A percentile compares a stretch with the other conserved stretches of the same genome.
Conservation (phyloP, 495 filamentous ascomycete species). For the Endocarpon pusillum region DNA sequence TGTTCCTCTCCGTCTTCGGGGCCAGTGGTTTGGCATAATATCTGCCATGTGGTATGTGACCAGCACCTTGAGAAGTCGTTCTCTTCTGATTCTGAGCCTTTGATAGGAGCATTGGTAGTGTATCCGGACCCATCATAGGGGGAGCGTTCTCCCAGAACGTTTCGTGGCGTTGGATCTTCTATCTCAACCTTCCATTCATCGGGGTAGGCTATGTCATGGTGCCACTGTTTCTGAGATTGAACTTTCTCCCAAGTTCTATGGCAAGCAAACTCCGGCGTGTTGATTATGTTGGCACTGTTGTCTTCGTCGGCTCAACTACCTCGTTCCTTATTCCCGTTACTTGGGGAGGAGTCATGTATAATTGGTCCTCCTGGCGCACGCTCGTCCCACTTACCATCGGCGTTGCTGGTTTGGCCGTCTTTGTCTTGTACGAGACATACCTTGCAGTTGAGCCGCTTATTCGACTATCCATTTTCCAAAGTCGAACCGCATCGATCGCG, state of each 20-base stretch:
- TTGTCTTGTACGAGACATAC: constrained; percentile 30
- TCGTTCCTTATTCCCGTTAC: constrained; percentile 20
- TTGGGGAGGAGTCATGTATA: constrained; percentile 19
- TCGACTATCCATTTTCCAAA: constrained; percentile 30
- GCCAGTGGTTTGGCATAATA: constrained; percentile 23
- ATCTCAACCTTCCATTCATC: constrained; percentile 26
- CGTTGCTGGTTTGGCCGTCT: constrained; percentile 18
- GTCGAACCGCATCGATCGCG: constrained; percentile 16
- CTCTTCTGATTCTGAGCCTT: too few relatives aligned
- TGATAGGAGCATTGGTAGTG: constrained; percentile 21
- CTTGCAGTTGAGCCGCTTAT: constrained; percentile 31
- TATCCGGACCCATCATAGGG: constrained; percentile 22
- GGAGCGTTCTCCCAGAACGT: constrained; percentile 21
- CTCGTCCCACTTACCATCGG: constrained; percentile 38
- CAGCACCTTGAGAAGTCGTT: too few relatives aligned
- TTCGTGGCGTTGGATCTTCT: constrained; percentile 26
- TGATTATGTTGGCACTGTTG: constrained; percentile 21
- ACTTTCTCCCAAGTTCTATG: constrained; percentile 12
- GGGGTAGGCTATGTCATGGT: constrained; percentile 18
- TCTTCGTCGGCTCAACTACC: constrained; percentile 17
- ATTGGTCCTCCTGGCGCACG: constrained; percentile 25
- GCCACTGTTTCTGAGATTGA: constrained; percentile 18
- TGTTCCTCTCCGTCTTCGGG: constrained; percentile 25
- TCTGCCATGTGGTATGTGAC: constrained; percentile 17
- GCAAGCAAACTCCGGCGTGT: constrained; percentile 16